Evolutionary conservation across 169 alveolate genomes (phyloP).

Genomic region (Amoebophrya sp.): DNA sequence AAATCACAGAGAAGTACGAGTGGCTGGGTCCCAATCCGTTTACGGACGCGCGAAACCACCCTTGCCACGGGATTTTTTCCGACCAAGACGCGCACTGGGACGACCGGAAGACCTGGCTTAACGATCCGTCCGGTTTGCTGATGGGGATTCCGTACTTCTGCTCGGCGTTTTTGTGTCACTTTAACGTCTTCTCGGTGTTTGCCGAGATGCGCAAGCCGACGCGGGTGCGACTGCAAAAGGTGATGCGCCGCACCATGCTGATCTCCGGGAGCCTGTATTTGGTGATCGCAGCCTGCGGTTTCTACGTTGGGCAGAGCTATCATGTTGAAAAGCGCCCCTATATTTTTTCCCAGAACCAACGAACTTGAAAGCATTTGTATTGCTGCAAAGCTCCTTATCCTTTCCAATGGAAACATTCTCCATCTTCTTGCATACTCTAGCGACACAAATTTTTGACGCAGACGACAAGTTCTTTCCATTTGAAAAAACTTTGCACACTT

Average conservation of each 20-base stretch:
- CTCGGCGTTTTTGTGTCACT: background rate
- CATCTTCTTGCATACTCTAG: too few relatives aligned
- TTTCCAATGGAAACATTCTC: too few relatives aligned
- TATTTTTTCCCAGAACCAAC: background rate
- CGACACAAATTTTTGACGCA: too few relatives aligned
- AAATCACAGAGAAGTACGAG: background rate
- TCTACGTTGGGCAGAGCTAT: slow-evolving; percentile 2
- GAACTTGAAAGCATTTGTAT: too few relatives aligned
- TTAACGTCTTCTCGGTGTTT: background rate
- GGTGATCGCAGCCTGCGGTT: background rate
- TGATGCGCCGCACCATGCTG: slow-evolving; percentile 1
- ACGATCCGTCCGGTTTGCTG: background rate
- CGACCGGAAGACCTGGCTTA: background rate
- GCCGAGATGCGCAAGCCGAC: slow-evolving; percentile 14
- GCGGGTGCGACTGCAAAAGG: background rate
- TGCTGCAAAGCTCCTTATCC: too few relatives aligned
- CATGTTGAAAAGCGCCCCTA: too few relatives aligned
- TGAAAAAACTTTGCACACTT: too few relatives aligned
- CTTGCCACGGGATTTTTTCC: background rate
- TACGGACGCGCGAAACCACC: background rate
- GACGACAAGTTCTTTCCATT: too few relatives aligned
- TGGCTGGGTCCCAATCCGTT: slow-evolving; percentile 12
- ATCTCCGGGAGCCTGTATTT: background rate
- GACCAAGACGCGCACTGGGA: background rate
- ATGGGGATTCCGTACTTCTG: slow-evolving; percentile 10